A percentile compares a stretch with the other conserved stretches of the same genome.
Conservation (phyloP, 2,329 filamentous ascomycete species). For the Waltergamsia citrina region DNA sequence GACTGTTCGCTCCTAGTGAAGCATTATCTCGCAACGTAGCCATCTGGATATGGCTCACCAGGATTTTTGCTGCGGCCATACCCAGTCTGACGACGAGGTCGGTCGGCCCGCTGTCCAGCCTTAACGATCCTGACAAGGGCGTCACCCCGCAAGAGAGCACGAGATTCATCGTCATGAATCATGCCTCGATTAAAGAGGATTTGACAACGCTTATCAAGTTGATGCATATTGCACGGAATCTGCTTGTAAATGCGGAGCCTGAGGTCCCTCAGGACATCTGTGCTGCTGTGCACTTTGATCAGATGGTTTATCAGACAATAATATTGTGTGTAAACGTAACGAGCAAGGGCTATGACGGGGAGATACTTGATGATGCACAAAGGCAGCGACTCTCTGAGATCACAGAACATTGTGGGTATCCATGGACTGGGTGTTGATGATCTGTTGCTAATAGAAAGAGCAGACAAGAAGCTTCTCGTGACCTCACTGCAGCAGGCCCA, state of each 20-base stretch:
- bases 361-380: conserved; percentile 49
- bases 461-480: conserved; percentile 58
- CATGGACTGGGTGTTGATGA: neutral
- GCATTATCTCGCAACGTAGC: conserved; percentile 51
- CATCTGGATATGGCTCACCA: conserved; percentile 56
- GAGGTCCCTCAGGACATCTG: conserved; percentile 58
- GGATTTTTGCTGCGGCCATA: conserved; percentile 51
- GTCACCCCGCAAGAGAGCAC: conserved; percentile 54
- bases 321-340: conserved; percentile 58
- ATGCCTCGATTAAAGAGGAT: conserved; percentile 50
- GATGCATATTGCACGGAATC: conserved; percentile 56
- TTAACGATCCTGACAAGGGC: conserved; percentile 44
- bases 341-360: conserved; percentile 57
- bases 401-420: conserved; percentile 49
- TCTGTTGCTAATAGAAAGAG: neutral
- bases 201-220: conserved; percentile 55
- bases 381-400: conserved; percentile 51
- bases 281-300: conserved; percentile 53
- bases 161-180: conserved; percentile 53
- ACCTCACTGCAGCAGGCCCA: conserved; percentile 58
- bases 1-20: conserved; percentile 30
- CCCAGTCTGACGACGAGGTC: conserved; percentile 51
- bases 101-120: conserved; percentile 42
- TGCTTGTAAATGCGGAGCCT: conserved; percentile 54
- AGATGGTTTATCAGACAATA: conserved; percentile 57